Evolutionary conservation across 164 flowering plant species (phyloP).

Genomic region (Malania oleifera): DNA sequence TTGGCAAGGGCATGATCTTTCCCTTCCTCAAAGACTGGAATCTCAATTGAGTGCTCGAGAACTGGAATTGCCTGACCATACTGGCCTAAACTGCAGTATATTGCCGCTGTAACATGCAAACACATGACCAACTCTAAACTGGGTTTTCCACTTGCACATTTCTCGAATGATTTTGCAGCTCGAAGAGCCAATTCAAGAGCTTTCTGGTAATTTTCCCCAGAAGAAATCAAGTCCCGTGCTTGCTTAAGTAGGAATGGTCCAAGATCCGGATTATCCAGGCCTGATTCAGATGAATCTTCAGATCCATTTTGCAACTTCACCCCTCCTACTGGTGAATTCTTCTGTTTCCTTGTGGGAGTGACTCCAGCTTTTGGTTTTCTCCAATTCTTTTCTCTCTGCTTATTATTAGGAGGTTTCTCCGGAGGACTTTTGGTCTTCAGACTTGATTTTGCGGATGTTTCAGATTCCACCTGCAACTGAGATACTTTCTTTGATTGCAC

Average conservation of each 20-base stretch:
- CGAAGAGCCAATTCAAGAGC: slow-evolving; percentile 79
- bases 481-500: slow-evolving; percentile 34
- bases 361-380: slow-evolving; percentile 30
- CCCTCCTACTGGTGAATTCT: slow-evolving; percentile 27
- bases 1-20: slow-evolving; percentile 89
- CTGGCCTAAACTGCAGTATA: slow-evolving; percentile 75
- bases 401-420: slow-evolving; percentile 47
- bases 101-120: slow-evolving; percentile 85
- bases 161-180: slow-evolving; percentile 82
- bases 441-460: slow-evolving; percentile 36
- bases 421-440: slow-evolving; percentile 37
- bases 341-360: slow-evolving; percentile 37
- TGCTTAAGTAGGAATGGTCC: slow-evolving; percentile 84
- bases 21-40: slow-evolving; percentile 67
- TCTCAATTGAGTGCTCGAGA: slow-evolving; percentile 75
- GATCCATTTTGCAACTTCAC: slow-evolving; percentile 36
- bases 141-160: slow-evolving; percentile 65
- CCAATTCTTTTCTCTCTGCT: slow-evolving; percentile 25
- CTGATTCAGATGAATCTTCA: slow-evolving; percentile 43
- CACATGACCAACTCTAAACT: slow-evolving; percentile 85
- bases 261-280: slow-evolving; percentile 56
- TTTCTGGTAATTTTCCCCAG: slow-evolving; percentile 62
- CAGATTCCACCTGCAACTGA: slow-evolving; percentile 30
- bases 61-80: slow-evolving; percentile 73
- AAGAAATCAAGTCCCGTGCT: slow-evolving; percentile 74